Conservation (phyloP, 345 rosid species). For the Lagerstroemia speciosa region DNA sequence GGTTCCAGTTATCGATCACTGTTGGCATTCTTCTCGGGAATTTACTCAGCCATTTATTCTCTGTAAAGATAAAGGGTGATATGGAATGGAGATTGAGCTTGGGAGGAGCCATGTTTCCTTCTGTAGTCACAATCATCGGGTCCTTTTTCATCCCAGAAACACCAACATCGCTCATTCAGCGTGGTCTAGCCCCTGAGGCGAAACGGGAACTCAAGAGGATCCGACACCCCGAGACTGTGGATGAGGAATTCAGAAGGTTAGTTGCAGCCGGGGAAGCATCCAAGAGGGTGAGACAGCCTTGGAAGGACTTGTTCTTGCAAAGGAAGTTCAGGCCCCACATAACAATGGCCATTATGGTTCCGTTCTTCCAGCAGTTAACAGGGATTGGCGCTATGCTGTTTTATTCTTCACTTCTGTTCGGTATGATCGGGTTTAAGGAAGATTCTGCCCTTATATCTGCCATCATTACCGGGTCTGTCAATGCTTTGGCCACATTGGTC, state of each 20-base stretch:
- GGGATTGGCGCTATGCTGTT: constrained; percentile 27
- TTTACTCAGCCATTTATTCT: constrained; percentile 12
- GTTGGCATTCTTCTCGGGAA: constrained; percentile 27
- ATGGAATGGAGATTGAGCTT: constrained; percentile 24
- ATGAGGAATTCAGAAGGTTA: constrained; percentile 29
- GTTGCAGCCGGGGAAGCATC: constrained; percentile 14
- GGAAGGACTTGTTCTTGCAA: no score
- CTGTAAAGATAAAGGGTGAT: constrained; percentile 10
- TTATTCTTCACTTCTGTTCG: constrained; percentile 27
- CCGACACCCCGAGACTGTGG: constrained; percentile 19
- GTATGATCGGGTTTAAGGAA: constrained; percentile 50
- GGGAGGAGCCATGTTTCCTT: constrained; percentile 28
- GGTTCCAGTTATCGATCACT: constrained; percentile 42
- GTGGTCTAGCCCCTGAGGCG: constrained; percentile 18
- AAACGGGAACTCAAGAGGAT: constrained; percentile 9
- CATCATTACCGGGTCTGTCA: constrained; percentile 42
- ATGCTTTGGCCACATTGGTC: constrained; percentile 43
- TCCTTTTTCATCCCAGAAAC: constrained; percentile 21
- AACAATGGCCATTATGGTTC: constrained; percentile 20
- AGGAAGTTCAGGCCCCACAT: no score
- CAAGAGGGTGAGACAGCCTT: no score
- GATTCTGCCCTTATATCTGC: constrained; percentile 56
- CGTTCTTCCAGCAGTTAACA: constrained; percentile 8
- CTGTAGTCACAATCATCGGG: constrained; percentile 9
- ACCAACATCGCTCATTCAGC: constrained; percentile 32